phyloP scores from a whole-genome alignment of 1,139 yeast species.

The Kazachstania sp. region DNA sequence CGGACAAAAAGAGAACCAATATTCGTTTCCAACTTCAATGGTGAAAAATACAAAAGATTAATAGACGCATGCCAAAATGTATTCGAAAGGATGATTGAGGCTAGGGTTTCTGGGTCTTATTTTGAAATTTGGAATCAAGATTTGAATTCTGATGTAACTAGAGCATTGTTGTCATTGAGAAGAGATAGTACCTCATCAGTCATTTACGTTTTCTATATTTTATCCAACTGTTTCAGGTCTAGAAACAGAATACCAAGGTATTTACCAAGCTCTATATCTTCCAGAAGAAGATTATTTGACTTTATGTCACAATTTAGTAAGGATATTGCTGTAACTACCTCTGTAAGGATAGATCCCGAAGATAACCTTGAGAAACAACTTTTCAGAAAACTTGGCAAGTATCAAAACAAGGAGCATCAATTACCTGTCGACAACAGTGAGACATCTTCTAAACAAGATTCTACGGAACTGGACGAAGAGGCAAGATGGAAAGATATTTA shows the following conservation, averaged over 20 bases:
- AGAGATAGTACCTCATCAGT: conserved; percentile 43
- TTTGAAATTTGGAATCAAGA: conserved; percentile 41
- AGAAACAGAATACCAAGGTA: conserved; percentile 36
- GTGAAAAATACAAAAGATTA: conserved; percentile 27
- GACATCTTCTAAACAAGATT: conserved; percentile 3
- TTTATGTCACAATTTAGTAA: conserved; percentile 31
- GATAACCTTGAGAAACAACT: conserved; percentile 4
- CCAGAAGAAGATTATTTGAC: conserved; percentile 39
- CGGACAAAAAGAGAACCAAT: conserved; percentile 36
- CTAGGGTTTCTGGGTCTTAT: conserved; percentile 40
- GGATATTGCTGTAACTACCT: conserved; percentile 1
- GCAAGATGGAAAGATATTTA: conserved; percentile 42
- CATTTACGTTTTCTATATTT: conserved; percentile 35
- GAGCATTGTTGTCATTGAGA: conserved; percentile 36
- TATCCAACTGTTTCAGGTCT: conserved; percentile 37
- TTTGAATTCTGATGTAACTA: conserved; percentile 31
- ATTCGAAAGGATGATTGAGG: conserved; percentile 39
- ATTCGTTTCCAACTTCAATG: conserved; percentile 27
- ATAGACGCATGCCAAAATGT: conserved; percentile 35
- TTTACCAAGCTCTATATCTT: conserved; percentile 38
- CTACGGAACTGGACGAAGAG: conserved; percentile 23
- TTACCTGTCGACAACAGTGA: neutral
- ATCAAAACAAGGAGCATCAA: neutral
- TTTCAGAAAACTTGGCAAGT: conserved; percentile 1
- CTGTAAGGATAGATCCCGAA: conserved; percentile 5